Base-by-base conservation (phyloP, 208 protist genomes). In the Leishmania tropica region DNA sequence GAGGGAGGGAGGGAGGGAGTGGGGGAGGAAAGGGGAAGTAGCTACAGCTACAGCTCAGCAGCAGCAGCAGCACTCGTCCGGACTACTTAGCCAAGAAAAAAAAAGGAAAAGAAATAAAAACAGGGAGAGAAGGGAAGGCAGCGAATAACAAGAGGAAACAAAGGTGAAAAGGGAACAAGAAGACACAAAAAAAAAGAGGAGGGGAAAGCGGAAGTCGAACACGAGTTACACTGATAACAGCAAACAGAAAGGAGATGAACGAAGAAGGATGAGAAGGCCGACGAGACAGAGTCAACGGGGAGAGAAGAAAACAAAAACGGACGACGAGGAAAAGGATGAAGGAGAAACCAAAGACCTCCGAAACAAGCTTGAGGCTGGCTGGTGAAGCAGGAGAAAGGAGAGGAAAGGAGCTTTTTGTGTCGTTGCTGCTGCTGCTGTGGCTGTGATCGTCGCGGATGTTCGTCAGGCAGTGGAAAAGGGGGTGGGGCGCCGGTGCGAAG, bases 261-360 rank as follows among this genome's bases (percentile, higher is more conserved):
- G 53, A 21, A 35, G 45, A 10, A 75, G n/a, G n/a, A 51, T 10
- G 53, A 62, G 19, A 78, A 58, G 4, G 17, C 1, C 19, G 54
- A n/a, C 15, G 37, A 45, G 56, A 40, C 40, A 42, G 40, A 54
- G 65, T 48, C 37, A 47, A 78, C 10, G 37, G 65, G 13, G 31
- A 48, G 28, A 42, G 37, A 7, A 68, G 53, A 28, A 13, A 58
- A 75, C 45, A 47, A 7, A 47, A 10, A 47, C 45, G 10, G 45
- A 13, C 45, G 67, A 71, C 21, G 56, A 47, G 79, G 77, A 83
- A 86, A 64, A 60, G 56, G 74, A 78, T 67, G 37, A 24, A 24
- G 40, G 65, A 47, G 65, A 47, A 72, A 47, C 62, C 62, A 47
- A 72, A 45, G 40, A 72, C 65, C 40, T 72, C 65, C 62, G 40